Evolutionary conservation across 1,284 basidiomycete species (phyloP), one percentile per base, ranked within the genome.

Genomic region (Psilocybe mexicana): DNA sequence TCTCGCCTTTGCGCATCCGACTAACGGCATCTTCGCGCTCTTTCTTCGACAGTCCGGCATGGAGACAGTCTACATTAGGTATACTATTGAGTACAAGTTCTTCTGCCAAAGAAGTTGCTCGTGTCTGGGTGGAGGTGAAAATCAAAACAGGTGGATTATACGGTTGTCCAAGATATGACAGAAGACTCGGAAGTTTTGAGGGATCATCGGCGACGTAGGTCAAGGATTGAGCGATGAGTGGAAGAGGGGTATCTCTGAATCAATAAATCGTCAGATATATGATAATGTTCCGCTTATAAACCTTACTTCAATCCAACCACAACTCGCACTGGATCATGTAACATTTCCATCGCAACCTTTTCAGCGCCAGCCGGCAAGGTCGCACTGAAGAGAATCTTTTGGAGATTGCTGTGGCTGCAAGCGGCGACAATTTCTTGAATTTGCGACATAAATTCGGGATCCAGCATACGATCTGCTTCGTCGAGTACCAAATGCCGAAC

Each of bases 291-390:
- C 18, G 18, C 18, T 18, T 50, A 49, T 26, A 6, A 24, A 14
- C 79, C 86, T 65, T 63, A 95, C 94, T 96, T 98, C 52, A 96
- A 76, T 26, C 95, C 95, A n/a, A 97, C 93, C 12, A 98, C 93
- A 6, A 96, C 85, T 14, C 95, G 85, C 49, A 97, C 87, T 6
- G 94, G 92, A 62, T 94, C 83, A 7, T 79, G 79, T 53, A 98
- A 81, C 79, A 96, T 92, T 18, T 82, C 83, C 81, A 94, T 88
- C 0, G 94, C 93, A 40, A 96, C 78, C 69, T 90, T 90, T 73
- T 99, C 96, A 0, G 87, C 90, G 8, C 88, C 86, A 4, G 93
- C 88, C 11, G 96, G 96, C 52, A 99, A 84, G 0, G 96, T 99
- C 0, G 96, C 96, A 61, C 93, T 96, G 72, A 98, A 93, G 35